Conservation (phyloP, 768 basidiomycete species). For the Lentinula detonsa region DNA sequence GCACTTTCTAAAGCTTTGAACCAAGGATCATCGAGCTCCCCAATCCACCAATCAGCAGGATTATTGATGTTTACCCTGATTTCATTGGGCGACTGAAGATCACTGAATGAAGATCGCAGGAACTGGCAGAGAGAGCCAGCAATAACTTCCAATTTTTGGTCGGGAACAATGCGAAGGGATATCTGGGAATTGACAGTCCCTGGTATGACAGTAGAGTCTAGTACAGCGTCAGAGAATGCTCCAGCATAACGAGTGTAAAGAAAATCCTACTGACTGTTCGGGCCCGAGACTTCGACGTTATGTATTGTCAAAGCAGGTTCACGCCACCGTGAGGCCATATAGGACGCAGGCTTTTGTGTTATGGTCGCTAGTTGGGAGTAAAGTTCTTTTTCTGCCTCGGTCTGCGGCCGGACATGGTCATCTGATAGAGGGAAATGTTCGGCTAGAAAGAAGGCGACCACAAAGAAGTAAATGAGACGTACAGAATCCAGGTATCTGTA, state of each 20-base stretch:
- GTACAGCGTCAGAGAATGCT: background rate
- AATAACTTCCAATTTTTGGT: constrained; percentile 76
- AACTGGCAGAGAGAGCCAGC: constrained; percentile 53
- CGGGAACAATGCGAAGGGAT: constrained; percentile 90
- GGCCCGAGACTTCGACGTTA: constrained; percentile 76
- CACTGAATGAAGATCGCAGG: constrained; percentile 51
- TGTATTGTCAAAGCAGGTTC: constrained; percentile 90
- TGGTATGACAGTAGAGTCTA: constrained; percentile 88
- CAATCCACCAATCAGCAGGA: constrained; percentile 95
- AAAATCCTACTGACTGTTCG: constrained; percentile 50
- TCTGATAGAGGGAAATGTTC: constrained; percentile 33
- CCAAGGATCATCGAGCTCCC: constrained; percentile 78
- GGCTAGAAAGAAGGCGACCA: background rate
- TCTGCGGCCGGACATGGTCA: constrained; percentile 67
- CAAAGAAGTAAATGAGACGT: constrained; percentile 10
- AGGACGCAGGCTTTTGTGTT: constrained; percentile 59
- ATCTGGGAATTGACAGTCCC: constrained; percentile 77
- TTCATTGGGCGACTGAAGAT: constrained; percentile 60
- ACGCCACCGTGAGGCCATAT: constrained; percentile 77
- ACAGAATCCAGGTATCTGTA: constrained; percentile 84
- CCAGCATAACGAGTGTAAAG: background rate
- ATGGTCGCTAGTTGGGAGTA: constrained; percentile 67
- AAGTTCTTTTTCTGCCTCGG: constrained; percentile 57
- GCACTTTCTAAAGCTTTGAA: constrained; percentile 82
- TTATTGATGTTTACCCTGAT: constrained; percentile 73